Base-by-base conservation (phyloP, 2,329 filamentous ascomycete genomes). In the Dothideomycetes sp. region DNA sequence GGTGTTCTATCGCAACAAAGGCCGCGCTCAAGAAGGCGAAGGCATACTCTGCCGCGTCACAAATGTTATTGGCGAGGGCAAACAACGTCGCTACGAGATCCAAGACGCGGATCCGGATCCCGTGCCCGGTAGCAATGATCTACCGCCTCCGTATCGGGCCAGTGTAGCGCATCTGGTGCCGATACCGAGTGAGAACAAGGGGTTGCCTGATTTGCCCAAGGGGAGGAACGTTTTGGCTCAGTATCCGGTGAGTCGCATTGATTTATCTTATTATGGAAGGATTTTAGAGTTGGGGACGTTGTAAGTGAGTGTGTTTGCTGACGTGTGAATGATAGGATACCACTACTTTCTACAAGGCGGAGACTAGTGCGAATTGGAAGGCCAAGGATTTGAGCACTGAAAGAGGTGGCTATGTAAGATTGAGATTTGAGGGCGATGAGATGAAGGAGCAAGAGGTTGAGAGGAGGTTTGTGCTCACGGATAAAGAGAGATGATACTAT, bases 281-380 rank as follows among this genome's bases (percentile, higher is more conserved):
- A 24, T 7, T 24, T 2, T 24, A 24, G 12, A 24, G 12, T 7
- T 24, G 23, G 23, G 27, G n/a, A 13, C 9, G 27, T n/a, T 29
- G 10, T n/a, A 19, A 18, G 25, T 44, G 12, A 44, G 10, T 5
- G 5, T 4, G n/a, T n/a, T 11, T 16, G 15, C 29, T 38, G 10
- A 10, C 16, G 18, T 12, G 13, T 13, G 12, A 23, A 23, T 12
- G 2, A 16, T 15, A 46, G 45, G 63, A 65, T 15, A 71, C 68
- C 6, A 71, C 68, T n/a, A 71, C 68, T 2, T 71, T 71, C 47
- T 71, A 71, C 51, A 68, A 68, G 47, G 68, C 68, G 1, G 67
- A 70, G 47, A 67, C 71, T 4, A 64, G 62, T 8, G 58, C 59
- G 7, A 50, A 53, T 5, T 69, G 67, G 64, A 56, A 51, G 18